Evolutionary conservation across 2,329 filamentous ascomycete species (phyloP), one percentile per base, ranked within the genome.

Genomic region (Colletotrichum coccodes): DNA sequence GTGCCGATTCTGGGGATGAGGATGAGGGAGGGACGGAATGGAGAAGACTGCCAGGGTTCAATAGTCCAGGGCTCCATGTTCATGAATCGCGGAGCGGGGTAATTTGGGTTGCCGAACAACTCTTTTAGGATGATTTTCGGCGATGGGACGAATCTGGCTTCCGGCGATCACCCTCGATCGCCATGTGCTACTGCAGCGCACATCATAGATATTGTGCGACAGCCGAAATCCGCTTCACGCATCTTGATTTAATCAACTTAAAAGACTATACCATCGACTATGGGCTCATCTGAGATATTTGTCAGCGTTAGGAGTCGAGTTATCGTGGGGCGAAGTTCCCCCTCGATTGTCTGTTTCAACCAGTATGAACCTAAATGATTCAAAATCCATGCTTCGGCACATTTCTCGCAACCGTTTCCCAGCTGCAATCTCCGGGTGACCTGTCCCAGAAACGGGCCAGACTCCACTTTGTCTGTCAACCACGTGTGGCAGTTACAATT

Each of bases 351-450:
- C 26, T 32, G 21, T 59, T 64, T 34, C 23, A 49, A 44, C 47
- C 47, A 60, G 40, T 21, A 36, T 60, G 40, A 60, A 49, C 54
- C 61, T 28, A 44, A 36, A 54, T 50, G 54, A 68, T 49, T 68
- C 54, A 65, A 34, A 42, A 60, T 30, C 49, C 61, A 60, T 66
- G 61, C 18, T 32, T 65, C 40, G 42, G 54, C 40, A 54, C 9
- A 56, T 56, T 56, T 30, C n/a, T 44, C 49, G 12, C 32, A 64
- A 47, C 26, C 30, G 38, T 21, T n/a, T 46, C 42, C 30, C 52
- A 44, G 34, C 26, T 44, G 47, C 49, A 68, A 65, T 65, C 28
- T 60, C 66, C 53, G 52, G 52, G 14, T 57, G 52, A 38, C 60
- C 52, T 49, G 23, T 54, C 12, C 30, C 16, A 21, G 36, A 38